These are phyloP conservation scores for Erucastrum elatum DNA, from an alignment of 345 rosid genomes.

Conservation along the genomic window DNA sequence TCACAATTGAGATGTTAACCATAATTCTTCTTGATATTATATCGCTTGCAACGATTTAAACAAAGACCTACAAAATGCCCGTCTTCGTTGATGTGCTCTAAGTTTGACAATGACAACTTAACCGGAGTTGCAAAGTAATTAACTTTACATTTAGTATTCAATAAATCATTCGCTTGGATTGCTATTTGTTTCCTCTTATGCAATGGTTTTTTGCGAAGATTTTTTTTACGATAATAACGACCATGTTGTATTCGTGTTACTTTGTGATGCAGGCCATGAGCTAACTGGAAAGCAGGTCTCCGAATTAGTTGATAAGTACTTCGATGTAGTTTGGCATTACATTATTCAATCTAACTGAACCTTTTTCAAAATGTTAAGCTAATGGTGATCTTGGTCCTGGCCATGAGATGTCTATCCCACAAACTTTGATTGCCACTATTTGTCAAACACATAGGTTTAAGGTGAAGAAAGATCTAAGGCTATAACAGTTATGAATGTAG, in stretches of 20 bases:
- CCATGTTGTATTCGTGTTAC: not conserved
- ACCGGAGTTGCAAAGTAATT: not conserved
- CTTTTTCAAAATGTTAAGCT: not conserved
- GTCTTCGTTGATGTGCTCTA: no score
- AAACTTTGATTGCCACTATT: not conserved
- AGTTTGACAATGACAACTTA: not conserved
- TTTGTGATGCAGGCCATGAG: not conserved
- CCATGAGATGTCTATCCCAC: not conserved
- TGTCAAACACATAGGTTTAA: not conserved
- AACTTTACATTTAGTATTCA: not conserved
- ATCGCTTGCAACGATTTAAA: no score
- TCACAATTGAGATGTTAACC: no score
- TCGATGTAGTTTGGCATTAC: not conserved
- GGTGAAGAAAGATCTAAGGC: not conserved
- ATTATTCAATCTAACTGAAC: not conserved
- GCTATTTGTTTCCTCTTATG: no score
- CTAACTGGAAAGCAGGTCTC: not conserved
- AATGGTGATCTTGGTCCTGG: not conserved
- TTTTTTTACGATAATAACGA: not conserved
- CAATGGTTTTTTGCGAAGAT: not conserved
- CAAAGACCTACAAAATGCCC: no score
- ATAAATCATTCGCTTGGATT: not conserved
- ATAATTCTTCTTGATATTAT: no score
- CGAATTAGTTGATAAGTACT: not conserved
- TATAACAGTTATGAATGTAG: not conserved